Percentiles rank a stretch among this genome's conserved stretches.
Conservation (phyloP, 768 basidiomycete species). For the Naganishia friedmannii region DNA sequence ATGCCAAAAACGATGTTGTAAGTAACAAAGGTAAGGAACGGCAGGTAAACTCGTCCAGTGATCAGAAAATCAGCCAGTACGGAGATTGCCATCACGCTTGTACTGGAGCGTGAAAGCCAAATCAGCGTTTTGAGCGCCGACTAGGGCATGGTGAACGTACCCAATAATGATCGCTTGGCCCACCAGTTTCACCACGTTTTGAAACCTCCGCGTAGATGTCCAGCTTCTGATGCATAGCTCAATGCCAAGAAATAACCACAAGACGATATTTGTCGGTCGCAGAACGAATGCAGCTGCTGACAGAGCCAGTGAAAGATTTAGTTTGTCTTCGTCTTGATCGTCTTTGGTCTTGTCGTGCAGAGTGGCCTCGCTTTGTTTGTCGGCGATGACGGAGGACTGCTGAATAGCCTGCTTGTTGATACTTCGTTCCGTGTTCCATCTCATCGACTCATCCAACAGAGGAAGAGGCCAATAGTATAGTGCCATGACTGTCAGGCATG, state of each 20-base stretch:
- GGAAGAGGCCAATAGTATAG: conserved; percentile 65
- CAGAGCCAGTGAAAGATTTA: conserved; percentile 55
- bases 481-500: conserved; percentile 74
- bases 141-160: background rate
- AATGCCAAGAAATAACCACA: conserved; percentile 73
- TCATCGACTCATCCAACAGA: background rate
- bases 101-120: conserved; percentile 16
- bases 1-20: conserved; percentile 74
- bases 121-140: background rate
- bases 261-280: conserved; percentile 81
- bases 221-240: conserved; percentile 54
- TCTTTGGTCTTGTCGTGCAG: background rate
- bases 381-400: conserved; percentile 35
- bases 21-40: conserved; percentile 74
- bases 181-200: background rate
- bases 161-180: conserved; percentile 19
- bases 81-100: conserved; percentile 38
- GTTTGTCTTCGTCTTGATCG: conserved; percentile 22
- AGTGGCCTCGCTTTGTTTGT: background rate
- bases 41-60: conserved; percentile 61
- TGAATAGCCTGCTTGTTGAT: conserved; percentile 33
- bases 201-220: background rate
- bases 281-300: conserved; percentile 76
- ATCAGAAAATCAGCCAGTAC: conserved; percentile 60
- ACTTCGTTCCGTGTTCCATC: background rate